These are phyloP conservation scores for Ichthyophthirius multifiliis DNA, from an alignment of 169 alveolate species.

Conservation along the genomic window DNA sequence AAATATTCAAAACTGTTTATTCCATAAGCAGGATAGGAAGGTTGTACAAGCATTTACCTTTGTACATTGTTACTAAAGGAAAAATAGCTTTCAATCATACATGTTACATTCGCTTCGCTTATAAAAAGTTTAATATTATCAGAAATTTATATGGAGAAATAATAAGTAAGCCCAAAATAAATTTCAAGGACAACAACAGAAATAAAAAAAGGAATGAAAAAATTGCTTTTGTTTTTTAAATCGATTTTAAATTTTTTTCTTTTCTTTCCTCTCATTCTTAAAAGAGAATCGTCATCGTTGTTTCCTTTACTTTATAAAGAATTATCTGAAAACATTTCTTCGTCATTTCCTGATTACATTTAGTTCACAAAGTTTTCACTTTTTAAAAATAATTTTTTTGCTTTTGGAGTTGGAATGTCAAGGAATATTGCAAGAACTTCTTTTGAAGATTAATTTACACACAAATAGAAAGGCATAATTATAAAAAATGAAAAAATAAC, in stretches of 20 bases:
- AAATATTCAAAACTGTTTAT: neutral
- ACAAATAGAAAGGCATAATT: neutral
- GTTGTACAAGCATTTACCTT: neutral
- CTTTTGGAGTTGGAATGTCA: conserved; percentile 3
- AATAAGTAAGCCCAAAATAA: neutral
- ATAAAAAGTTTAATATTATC: neutral
- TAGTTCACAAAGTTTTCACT: conserved; percentile 15
- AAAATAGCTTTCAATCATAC: neutral
- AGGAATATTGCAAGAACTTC: neutral
- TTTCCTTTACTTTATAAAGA: neutral
- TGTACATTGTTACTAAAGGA: neutral
- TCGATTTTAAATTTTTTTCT: neutral
- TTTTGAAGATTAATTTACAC: neutral
- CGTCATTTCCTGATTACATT: conserved; percentile 26
- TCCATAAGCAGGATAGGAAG: neutral
- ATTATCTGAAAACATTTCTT: conserved; percentile 1
- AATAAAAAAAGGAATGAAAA: neutral
- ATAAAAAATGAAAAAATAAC: neutral
- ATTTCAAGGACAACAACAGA: neutral
- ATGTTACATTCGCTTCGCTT: neutral
- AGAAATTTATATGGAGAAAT: neutral
- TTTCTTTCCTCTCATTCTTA: neutral
- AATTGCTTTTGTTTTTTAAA: neutral
- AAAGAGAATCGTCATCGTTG: neutral
- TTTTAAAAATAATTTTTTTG: neutral